phyloP scores from a whole-genome alignment of 495 filamentous ascomycete species.

The Penicillium diatomitis region DNA sequence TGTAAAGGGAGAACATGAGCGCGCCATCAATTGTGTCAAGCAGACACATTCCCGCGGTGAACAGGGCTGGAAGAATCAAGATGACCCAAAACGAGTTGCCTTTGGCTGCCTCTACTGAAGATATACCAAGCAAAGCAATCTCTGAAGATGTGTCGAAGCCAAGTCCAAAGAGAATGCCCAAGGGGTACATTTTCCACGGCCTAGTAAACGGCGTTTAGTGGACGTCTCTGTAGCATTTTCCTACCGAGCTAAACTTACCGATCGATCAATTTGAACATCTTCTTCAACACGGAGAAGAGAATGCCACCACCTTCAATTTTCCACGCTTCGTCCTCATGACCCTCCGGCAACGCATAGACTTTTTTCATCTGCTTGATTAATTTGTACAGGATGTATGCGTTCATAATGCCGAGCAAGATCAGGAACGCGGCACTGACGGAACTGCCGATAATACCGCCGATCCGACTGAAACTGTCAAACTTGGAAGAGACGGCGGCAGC shows the following conservation, averaged over 20 bases:
- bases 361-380: slow-evolving; percentile 58
- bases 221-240: background rate
- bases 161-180: slow-evolving; percentile 84
- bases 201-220: slow-evolving; percentile 11
- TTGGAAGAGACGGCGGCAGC: slow-evolving; percentile 67
- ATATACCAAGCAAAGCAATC: slow-evolving; percentile 84
- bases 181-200: slow-evolving; percentile 95
- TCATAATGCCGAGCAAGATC: slow-evolving; percentile 72
- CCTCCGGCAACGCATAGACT: slow-evolving; percentile 43
- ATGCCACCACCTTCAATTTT: slow-evolving; percentile 71
- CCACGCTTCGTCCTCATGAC: slow-evolving; percentile 48
- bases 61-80: slow-evolving; percentile 81
- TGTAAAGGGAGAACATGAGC: slow-evolving; percentile 91
- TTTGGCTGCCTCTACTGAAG: slow-evolving; percentile 70
- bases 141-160: slow-evolving; percentile 96
- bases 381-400: slow-evolving; percentile 74
- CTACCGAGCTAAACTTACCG: slow-evolving; percentile 23
- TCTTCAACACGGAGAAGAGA: slow-evolving; percentile 60
- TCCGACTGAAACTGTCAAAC: slow-evolving; percentile 70
- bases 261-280: slow-evolving; percentile 76
- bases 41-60: slow-evolving; percentile 90
- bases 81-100: slow-evolving; percentile 93
- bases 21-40: slow-evolving; percentile 87
- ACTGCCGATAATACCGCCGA: slow-evolving; percentile 77
- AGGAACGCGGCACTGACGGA: slow-evolving; percentile 76